phyloP scores from a whole-genome alignment of 495 filamentous ascomycete genomes.

The Hypoxylon cercidicola region DNA sequence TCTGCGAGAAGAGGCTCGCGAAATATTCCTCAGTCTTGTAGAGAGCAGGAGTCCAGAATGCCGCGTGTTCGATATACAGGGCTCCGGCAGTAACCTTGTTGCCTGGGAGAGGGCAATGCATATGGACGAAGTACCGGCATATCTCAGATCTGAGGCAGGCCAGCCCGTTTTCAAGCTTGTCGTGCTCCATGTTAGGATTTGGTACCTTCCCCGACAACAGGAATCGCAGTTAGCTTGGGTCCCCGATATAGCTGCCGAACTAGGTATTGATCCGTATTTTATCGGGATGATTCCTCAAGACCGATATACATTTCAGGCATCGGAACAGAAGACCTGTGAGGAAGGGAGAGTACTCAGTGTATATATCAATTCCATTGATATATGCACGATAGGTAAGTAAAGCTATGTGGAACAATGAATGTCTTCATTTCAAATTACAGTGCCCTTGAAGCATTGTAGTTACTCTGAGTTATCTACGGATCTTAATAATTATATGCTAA shows the following conservation, averaged over 20 bases:
- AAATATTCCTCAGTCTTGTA: background rate
- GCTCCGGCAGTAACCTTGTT: background rate
- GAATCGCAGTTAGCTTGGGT: conserved; percentile 1
- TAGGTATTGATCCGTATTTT: conserved; percentile 10
- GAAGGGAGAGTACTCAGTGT: conserved; percentile 2
- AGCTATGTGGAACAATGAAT: too few relatives aligned
- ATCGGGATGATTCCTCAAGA: background rate
- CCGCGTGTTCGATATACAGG: conserved; percentile 10
- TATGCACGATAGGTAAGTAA: conserved; percentile 14
- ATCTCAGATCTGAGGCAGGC: background rate
- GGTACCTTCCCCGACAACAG: too few relatives aligned
- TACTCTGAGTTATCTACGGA: too few relatives aligned
- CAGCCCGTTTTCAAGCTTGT: conserved; percentile 17
- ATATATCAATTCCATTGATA: background rate
- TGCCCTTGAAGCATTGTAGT: too few relatives aligned
- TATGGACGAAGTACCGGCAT: background rate
- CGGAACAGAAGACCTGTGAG: background rate
- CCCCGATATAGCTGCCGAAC: conserved; percentile 3
- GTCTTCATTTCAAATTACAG: too few relatives aligned
- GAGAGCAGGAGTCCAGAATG: background rate
- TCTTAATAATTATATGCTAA: too few relatives aligned
- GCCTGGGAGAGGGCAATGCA: conserved; percentile 8
- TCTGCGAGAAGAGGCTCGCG: conserved; percentile 4
- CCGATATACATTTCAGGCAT: background rate
- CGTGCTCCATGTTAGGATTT: background rate